Evolutionary conservation across 2,329 filamentous ascomycete species (phyloP), one percentile per base, ranked within the genome.

Genomic region (Coniella vitis): DNA sequence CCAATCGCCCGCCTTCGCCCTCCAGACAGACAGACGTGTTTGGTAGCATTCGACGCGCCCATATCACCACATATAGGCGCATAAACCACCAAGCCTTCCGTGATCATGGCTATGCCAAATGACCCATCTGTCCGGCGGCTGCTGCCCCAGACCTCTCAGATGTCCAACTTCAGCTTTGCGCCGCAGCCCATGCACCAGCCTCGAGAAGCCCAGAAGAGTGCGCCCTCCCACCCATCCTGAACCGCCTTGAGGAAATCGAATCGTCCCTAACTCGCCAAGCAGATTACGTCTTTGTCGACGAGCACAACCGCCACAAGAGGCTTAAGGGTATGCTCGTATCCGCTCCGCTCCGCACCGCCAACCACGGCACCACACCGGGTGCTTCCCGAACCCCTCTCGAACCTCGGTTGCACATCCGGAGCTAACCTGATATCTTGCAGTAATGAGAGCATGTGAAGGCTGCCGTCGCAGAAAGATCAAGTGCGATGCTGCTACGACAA

Each of bases 271-370:
- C 58, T 40, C 48, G 10, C 25, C 47, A 48, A 55, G 47, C 63
- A 95, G 90, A 96, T 67, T 97, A 96, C 86, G 93, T 97, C 60
- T 97, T 97, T 64, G 93, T 97, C 50, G 91, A 97, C 68, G 91
- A 97, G 68, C 93, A 97, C 69, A 97, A 97, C 72, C 86, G 93
- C 56, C 93, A 97, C 69, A 97, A 97, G 70, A 82, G 91, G 60
- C 73, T 97, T 55, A 97, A 97, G 77, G 89, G 89, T 93, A 79
- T 58, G 68, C 29, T n/a, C n/a, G n/a, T n/a, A n/a, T n/a, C n/a
- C n/a, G n/a, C n/a, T n/a, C n/a, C n/a, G n/a, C n/a, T n/a, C n/a
- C n/a, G n/a, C n/a, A n/a, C n/a, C n/a, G n/a, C n/a, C n/a, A n/a
- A n/a, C n/a, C n/a, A n/a, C n/a, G n/a, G n/a, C n/a, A n/a, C n/a